Conservation (phyloP, 805 yeast genomes). For the Sugiyamaella valdiviana region DNA sequence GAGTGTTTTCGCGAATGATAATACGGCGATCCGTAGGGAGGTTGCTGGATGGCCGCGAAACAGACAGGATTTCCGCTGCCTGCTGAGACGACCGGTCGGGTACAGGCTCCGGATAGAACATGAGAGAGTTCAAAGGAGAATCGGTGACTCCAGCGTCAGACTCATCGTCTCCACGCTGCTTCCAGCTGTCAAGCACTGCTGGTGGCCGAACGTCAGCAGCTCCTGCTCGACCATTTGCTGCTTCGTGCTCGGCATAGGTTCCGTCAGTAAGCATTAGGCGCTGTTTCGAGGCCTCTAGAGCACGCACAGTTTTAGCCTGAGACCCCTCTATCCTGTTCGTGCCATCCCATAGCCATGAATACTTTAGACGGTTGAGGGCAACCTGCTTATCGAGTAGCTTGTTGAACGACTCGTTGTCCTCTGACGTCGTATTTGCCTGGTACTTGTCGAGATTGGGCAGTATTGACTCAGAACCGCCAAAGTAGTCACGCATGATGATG, state of each 20-base stretch:
- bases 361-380: slow-evolving; percentile 15
- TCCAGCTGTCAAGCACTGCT: slow-evolving; percentile 1
- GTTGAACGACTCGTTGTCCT: slow-evolving; percentile 28
- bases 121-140: slow-evolving; percentile 1
- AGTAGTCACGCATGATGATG: slow-evolving; percentile 21
- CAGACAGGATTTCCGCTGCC: neutral
- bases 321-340: neutral
- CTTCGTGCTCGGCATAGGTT: neutral
- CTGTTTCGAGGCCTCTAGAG: neutral
- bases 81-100: neutral
- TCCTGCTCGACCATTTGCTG: neutral
- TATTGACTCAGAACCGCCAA: slow-evolving; percentile 2
- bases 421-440: slow-evolving; percentile 27
- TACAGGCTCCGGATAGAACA: slow-evolving; percentile 5
- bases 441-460: slow-evolving; percentile 16
- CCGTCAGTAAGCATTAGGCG: neutral
- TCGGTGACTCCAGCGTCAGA: neutral
- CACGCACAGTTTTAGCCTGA: neutral
- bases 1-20: neutral
- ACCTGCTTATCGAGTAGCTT: slow-evolving; percentile 21
- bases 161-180: no score
- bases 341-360: slow-evolving; percentile 21
- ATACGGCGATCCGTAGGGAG: neutral
- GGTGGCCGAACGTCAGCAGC: neutral
- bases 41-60: neutral